Evolutionary conservation across 495 filamentous ascomycete genomes (phyloP).

Genomic region (Neurospora sublineolata): DNA sequence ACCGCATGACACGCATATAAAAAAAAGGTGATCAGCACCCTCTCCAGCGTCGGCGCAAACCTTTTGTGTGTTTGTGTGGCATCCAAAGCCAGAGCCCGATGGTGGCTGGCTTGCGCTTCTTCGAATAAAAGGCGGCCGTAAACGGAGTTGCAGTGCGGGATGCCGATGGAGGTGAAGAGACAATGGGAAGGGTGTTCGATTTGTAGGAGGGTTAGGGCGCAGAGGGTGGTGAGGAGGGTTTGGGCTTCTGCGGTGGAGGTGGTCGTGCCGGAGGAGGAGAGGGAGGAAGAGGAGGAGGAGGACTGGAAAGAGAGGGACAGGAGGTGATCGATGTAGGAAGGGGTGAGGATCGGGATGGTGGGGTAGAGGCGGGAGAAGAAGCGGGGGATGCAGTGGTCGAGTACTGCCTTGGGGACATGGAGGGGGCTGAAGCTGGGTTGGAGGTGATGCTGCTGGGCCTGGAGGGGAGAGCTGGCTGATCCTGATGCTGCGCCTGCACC

Average conservation of each 20-base stretch:
- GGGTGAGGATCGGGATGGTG: slow-evolving; percentile 29
- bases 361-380: slow-evolving; percentile 32
- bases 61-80: not conserved
- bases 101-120: slow-evolving; percentile 14
- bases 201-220: slow-evolving; percentile 24
- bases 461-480: not conserved
- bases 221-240: slow-evolving; percentile 24
- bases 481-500: no score
- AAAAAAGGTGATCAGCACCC: slow-evolving; percentile 57
- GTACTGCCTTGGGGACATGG: slow-evolving; percentile 9
- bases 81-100: slow-evolving; percentile 2
- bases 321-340: slow-evolving; percentile 18
- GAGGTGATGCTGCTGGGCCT: not conserved
- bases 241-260: slow-evolving; percentile 8
- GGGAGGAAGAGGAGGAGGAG: no score
- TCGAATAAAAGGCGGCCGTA: slow-evolving; percentile 22
- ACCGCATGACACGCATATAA: slow-evolving; percentile 59
- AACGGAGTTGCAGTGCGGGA: slow-evolving; percentile 13
- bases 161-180: not conserved
- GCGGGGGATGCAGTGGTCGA: slow-evolving; percentile 24
- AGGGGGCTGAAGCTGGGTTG: slow-evolving; percentile 6
- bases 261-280: no score
- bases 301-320: not conserved
- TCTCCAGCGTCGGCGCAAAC: slow-evolving; percentile 41
- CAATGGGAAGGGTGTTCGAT: slow-evolving; percentile 16